Percentiles rank a stretch among this genome's conserved stretches.
Conservation (phyloP, 768 basidiomycete genomes). For the Suillus subalutaceus region DNA sequence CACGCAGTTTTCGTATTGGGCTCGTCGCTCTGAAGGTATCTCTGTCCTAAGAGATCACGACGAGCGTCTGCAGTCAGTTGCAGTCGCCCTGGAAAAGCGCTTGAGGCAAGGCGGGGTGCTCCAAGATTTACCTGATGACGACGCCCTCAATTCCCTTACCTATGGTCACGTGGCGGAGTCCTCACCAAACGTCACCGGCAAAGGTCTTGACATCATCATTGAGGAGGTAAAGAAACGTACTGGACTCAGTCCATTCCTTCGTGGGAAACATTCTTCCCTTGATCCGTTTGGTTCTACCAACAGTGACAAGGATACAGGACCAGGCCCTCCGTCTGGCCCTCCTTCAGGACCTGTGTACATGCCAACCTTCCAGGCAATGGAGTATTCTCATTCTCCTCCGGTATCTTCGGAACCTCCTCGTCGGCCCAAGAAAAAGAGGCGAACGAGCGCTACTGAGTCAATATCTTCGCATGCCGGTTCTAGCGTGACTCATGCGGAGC, state of each 20-base stretch:
- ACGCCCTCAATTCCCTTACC: conserved; percentile 14
- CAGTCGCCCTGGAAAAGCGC: conserved; percentile 43
- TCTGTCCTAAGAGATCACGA: conserved; percentile 48
- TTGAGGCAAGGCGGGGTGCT: conserved; percentile 38
- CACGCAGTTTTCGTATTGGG: conserved; percentile 57
- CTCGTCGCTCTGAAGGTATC: conserved; percentile 52
- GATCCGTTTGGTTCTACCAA: conserved; percentile 49
- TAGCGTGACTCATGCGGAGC: conserved; percentile 13
- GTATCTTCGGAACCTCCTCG: conserved; percentile 35
- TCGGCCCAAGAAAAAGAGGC: conserved; percentile 38
- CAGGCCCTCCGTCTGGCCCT: conserved; percentile 26
- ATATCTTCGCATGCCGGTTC: conserved; percentile 38
- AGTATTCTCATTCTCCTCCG: conserved; percentile 38
- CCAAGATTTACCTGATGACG: conserved; percentile 28
- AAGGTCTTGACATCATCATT: conserved; percentile 51
- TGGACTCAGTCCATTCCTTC: conserved; percentile 49
- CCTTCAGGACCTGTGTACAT: conserved; percentile 39
- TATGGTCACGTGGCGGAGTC: conserved; percentile 32
- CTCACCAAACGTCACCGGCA: conserved; percentile 47
- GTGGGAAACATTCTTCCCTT: conserved; percentile 53
- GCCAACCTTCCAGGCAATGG: conserved; percentile 44
- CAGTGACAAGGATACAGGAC: conserved; percentile 37
- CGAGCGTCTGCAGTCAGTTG: conserved; percentile 42
- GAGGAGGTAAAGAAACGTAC: conserved; percentile 53
- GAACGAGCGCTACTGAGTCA: conserved; percentile 38